A percentile compares a stretch with the other conserved stretches of the same genome.
Conservation (phyloP, 2,329 filamentous ascomycete genomes). For the Aspergillus latus region DNA sequence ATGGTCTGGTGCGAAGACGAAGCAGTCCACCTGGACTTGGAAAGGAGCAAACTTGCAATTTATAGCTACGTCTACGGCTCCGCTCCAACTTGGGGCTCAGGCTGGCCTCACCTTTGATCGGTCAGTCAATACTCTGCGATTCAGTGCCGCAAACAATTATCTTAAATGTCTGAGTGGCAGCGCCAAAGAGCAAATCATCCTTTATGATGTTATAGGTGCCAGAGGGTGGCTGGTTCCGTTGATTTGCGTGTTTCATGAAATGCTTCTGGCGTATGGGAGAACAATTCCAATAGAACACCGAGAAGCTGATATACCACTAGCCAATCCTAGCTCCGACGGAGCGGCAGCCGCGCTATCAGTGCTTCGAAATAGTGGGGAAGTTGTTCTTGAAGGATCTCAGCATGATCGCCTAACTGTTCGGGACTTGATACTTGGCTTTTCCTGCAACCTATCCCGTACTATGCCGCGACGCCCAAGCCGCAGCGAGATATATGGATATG, state of each 20-base stretch:
- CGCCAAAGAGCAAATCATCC: not conserved
- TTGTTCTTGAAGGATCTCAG: not conserved
- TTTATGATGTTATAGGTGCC: not conserved
- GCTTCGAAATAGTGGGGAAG: not conserved
- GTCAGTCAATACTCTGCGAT: not conserved
- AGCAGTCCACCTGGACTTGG: not conserved
- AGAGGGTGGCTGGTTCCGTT: constrained; percentile 1
- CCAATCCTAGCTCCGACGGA: not conserved
- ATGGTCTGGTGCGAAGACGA: not conserved
- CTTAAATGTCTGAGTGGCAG: not conserved
- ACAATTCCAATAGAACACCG: not conserved
- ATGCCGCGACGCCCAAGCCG: not conserved
- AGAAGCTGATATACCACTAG: not conserved
- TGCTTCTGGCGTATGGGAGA: not conserved
- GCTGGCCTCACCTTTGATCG: not conserved
- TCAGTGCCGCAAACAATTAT: not conserved
- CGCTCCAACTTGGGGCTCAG: not conserved
- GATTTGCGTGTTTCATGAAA: not conserved
- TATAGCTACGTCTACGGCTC: not conserved
- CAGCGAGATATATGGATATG: not conserved
- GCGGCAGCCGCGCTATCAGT: not conserved
- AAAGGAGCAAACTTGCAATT: not conserved
- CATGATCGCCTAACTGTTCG: not conserved
- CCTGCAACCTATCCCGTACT: not conserved
- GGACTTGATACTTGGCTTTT: not conserved